Percentiles rank a stretch among this genome's conserved stretches.
phyloP scores from a whole-genome alignment of 2,329 filamentous ascomycete genomes.

The Volutella citrinella region DNA sequence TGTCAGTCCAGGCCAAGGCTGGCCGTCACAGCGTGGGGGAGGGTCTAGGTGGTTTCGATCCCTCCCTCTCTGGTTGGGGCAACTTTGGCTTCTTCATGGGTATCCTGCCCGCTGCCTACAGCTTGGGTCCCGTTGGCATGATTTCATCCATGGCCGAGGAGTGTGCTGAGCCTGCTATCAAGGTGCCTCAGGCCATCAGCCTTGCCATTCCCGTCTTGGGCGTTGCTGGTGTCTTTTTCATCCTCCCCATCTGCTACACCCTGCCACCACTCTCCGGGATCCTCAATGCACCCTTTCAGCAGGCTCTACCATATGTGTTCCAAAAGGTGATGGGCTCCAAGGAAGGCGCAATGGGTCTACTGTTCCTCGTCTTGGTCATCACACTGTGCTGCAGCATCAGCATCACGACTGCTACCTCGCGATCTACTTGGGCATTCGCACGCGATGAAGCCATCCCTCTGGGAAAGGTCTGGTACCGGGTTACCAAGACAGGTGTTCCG shows the following conservation, averaged over 20 bases:
- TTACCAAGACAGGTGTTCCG: slow-evolving; percentile 63
- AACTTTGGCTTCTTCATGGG: slow-evolving; percentile 55
- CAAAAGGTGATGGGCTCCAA: slow-evolving; percentile 68
- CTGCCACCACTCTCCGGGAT: slow-evolving; percentile 63
- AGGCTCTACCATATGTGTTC: slow-evolving; percentile 72
- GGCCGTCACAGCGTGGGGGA: slow-evolving; percentile 60
- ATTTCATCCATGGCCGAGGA: slow-evolving; percentile 53
- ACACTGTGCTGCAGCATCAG: slow-evolving; percentile 71
- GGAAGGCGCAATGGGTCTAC: slow-evolving; percentile 66
- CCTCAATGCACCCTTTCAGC: slow-evolving; percentile 62
- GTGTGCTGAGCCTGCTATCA: slow-evolving; percentile 53
- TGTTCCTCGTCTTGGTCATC: slow-evolving; percentile 72
- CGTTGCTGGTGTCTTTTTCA: slow-evolving; percentile 57
- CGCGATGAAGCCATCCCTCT: slow-evolving; percentile 70
- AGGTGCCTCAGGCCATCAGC: slow-evolving; percentile 65
- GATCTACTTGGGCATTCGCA: slow-evolving; percentile 72
- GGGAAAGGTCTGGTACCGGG: slow-evolving; percentile 61
- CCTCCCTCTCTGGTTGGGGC: slow-evolving; percentile 64
- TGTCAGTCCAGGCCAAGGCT: slow-evolving; percentile 58
- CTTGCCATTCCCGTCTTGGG: slow-evolving; percentile 61
- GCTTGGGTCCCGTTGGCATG: slow-evolving; percentile 44
- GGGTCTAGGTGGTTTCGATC: slow-evolving; percentile 66
- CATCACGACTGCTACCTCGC: slow-evolving; percentile 67
- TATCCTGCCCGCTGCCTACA: slow-evolving; percentile 40
- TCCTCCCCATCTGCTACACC: slow-evolving; percentile 72